Conservation (phyloP, 352 stramenopile species). For the Phytophthora pinifolia region DNA sequence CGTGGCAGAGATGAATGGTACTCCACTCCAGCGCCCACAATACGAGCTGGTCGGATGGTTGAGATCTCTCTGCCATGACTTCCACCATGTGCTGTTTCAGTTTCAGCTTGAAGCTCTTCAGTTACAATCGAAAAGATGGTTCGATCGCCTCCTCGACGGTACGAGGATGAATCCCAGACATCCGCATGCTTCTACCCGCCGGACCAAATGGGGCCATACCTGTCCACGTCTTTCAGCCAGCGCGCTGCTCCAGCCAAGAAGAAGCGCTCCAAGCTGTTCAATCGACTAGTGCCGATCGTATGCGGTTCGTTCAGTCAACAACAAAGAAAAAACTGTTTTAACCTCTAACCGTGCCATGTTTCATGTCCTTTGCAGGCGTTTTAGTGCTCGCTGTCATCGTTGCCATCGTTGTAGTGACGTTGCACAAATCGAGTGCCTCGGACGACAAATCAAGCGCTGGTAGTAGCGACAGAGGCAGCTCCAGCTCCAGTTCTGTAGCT, state of each 20-base stretch:
- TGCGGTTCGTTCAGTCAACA: slow-evolving; percentile 17
- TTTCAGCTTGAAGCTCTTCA: slow-evolving; percentile 20
- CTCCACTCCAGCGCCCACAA: not conserved
- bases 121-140: slow-evolving; percentile 26
- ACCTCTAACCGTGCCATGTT: not conserved
- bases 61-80: slow-evolving; percentile 13
- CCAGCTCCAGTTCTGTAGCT: slow-evolving; percentile 12
- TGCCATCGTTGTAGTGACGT: slow-evolving; percentile 36
- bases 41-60: slow-evolving; percentile 2
- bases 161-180: slow-evolving; percentile 29
- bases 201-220: slow-evolving; percentile 28
- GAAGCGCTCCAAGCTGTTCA: slow-evolving; percentile 22
- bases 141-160: slow-evolving; percentile 18
- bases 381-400: slow-evolving; percentile 43
- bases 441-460: not conserved
- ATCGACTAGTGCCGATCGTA: slow-evolving; percentile 23
- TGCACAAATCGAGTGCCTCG: slow-evolving; percentile 29
- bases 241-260: slow-evolving; percentile 23
- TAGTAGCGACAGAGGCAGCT: slow-evolving; percentile 3
- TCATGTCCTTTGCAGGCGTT: slow-evolving; percentile 6
- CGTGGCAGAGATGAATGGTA: slow-evolving; percentile 7
- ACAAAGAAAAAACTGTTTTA: not conserved
- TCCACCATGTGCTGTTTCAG: slow-evolving; percentile 19
- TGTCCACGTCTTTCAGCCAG: slow-evolving; percentile 31
- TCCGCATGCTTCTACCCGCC: slow-evolving; percentile 33